A percentile compares a stretch with the other conserved stretches of the same genome.
Evolutionary conservation across 1,139 yeast genomes (phyloP).

Genomic region (Kodamaea sp.): DNA sequence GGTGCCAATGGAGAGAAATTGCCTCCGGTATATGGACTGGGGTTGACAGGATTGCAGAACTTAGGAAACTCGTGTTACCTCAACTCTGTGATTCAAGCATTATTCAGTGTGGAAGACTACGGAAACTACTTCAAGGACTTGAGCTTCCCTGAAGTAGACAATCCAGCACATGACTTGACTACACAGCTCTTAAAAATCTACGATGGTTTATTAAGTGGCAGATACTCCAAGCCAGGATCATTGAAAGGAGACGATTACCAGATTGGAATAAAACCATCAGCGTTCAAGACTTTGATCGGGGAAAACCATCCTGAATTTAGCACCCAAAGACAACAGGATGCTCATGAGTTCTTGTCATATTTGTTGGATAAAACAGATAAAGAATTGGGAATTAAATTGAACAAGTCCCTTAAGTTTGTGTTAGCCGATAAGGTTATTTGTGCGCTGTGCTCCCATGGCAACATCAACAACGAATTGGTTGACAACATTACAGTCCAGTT

Average conservation of each 20-base stretch:
- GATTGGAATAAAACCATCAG: slow-evolving; percentile 72
- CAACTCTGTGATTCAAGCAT: slow-evolving; percentile 75
- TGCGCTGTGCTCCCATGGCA: slow-evolving; percentile 59
- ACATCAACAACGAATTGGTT: slow-evolving; percentile 56
- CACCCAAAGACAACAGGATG: slow-evolving; percentile 91
- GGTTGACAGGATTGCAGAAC: slow-evolving; percentile 79
- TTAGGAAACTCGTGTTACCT: slow-evolving; percentile 93
- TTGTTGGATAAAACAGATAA: slow-evolving; percentile 64
- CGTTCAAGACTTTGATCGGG: slow-evolving; percentile 77
- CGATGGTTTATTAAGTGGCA: slow-evolving; percentile 76
- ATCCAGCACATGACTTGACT: slow-evolving; percentile 65
- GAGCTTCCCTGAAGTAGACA: slow-evolving; percentile 30
- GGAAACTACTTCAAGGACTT: slow-evolving; percentile 31
- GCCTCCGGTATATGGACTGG: slow-evolving; percentile 65
- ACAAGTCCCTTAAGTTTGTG: slow-evolving; percentile 62
- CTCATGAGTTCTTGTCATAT: slow-evolving; percentile 81
- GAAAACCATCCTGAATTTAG: slow-evolving; percentile 78
- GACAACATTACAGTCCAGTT: slow-evolving; percentile 72
- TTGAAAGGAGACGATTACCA: slow-evolving; percentile 58
- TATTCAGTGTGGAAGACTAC: slow-evolving; percentile 46
- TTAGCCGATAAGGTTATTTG: slow-evolving; percentile 69
- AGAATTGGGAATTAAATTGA: slow-evolving; percentile 45
- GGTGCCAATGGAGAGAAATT: slow-evolving; percentile 69
- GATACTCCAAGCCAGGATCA: slow-evolving; percentile 61
- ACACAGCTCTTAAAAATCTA: slow-evolving; percentile 77